phyloP scores from a whole-genome alignment of 352 stramenopile species.

The Phytophthora multivora region DNA sequence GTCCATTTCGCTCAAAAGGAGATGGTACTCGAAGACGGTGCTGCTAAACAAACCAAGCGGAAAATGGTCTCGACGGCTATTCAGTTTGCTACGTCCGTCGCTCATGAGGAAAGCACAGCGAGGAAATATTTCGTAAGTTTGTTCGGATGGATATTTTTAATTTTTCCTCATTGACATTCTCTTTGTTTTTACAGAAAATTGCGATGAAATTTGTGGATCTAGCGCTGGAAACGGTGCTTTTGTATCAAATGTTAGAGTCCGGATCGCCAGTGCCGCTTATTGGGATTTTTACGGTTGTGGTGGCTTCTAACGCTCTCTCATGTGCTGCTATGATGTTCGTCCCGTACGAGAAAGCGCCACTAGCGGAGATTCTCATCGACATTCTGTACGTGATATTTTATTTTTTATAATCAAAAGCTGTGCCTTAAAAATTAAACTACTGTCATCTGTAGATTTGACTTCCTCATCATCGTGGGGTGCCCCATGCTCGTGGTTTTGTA shows the following conservation, averaged over 20 bases:
- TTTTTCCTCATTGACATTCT: not conserved
- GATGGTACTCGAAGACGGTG: not conserved
- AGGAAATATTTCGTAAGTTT: constrained; percentile 19
- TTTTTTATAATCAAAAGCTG: too few species aligned
- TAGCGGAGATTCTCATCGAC: constrained; percentile 31
- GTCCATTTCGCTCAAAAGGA: not conserved
- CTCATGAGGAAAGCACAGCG: not conserved
- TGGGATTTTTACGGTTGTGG: constrained; percentile 21
- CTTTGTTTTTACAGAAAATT: constrained; percentile 13
- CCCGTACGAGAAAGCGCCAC: constrained; percentile 10
- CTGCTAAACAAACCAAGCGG: not conserved
- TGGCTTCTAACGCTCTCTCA: constrained; percentile 15
- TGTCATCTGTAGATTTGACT: constrained; percentile 30
- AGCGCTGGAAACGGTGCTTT: constrained; percentile 21
- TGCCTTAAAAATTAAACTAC: not conserved
- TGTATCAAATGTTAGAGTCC: constrained; percentile 31
- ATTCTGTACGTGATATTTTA: constrained; percentile 20
- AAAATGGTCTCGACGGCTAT: not conserved
- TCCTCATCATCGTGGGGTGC: constrained; percentile 24
- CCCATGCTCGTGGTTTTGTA: constrained; percentile 32
- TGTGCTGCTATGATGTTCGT: constrained; percentile 26
- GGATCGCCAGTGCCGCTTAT: constrained; percentile 18
- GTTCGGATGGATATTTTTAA: not conserved
- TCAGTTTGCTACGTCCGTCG: not conserved
- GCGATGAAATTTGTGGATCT: constrained; percentile 25